phyloP scores from a whole-genome alignment of 352 stramenopile species.

The Pseudoperonospora humuli region DNA sequence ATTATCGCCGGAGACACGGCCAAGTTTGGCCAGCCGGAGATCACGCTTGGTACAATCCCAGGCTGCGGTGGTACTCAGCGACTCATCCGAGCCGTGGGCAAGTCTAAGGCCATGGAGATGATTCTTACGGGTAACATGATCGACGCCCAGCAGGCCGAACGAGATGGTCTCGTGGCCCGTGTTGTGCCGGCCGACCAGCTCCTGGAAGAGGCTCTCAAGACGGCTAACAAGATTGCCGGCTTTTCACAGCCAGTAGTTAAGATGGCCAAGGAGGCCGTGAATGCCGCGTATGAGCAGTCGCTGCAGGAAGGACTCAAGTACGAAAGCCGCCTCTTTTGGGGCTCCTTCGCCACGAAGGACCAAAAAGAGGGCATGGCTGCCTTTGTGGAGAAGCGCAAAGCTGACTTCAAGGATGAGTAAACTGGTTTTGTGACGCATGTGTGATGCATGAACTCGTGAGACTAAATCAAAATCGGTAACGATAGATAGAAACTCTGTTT shows the following conservation, averaged over 20 bases:
- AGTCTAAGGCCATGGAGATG: constrained; percentile 99
- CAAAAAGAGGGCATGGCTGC: constrained; percentile 95
- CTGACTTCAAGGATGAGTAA: constrained; percentile 94
- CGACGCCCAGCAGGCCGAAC: constrained; percentile 90
- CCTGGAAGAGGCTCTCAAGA: constrained; percentile 92
- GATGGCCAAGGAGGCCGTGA: constrained; percentile 96
- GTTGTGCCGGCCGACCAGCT: constrained; percentile 90
- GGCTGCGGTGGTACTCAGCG: constrained; percentile 94
- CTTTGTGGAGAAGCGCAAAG: constrained; percentile 95
- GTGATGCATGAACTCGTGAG: neutral
- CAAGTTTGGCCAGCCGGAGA: constrained; percentile 98
- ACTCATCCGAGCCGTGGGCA: constrained; percentile 95
- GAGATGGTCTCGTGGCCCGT: constrained; percentile 90
- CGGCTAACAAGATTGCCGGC: constrained; percentile 92
- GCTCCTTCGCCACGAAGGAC: constrained; percentile 93
- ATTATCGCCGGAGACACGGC: constrained; percentile 94
- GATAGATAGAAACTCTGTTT: neutral
- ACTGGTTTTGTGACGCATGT: neutral
- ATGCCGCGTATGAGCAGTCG: constrained; percentile 89
- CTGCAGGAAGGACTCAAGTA: constrained; percentile 93
- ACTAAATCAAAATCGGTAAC: neutral
- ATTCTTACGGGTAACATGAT: constrained; percentile 97
- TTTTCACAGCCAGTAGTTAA: constrained; percentile 94
- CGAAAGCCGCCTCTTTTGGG: constrained; percentile 97
- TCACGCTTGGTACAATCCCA: constrained; percentile 97